Conservation (phyloP, 345 rosid genomes). For the Angophora floribunda region DNA sequence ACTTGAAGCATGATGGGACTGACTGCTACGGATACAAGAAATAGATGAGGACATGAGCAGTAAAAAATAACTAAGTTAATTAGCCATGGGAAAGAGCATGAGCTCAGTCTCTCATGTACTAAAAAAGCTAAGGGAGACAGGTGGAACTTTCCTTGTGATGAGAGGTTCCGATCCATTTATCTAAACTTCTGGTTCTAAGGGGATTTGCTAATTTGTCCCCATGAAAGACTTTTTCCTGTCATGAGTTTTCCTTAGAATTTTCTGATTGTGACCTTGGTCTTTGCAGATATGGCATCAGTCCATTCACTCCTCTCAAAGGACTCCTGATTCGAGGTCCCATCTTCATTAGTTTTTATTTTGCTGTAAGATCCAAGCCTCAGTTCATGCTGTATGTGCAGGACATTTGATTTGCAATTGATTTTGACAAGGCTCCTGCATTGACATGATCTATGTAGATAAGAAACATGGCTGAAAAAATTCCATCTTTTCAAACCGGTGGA, state of each 20-base stretch:
- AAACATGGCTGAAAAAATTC: slow-evolving; percentile 71
- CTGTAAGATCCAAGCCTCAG: slow-evolving; percentile 21
- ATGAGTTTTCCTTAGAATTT: background rate
- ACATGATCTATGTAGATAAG: slow-evolving; percentile 22
- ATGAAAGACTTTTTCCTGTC: background rate
- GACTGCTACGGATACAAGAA: background rate
- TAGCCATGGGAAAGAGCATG: background rate
- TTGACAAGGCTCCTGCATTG: background rate
- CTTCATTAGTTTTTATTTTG: slow-evolving; percentile 59
- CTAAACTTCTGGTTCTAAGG: background rate
- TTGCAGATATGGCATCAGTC: slow-evolving; percentile 52
- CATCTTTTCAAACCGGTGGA: slow-evolving; percentile 65
- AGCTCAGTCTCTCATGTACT: background rate
- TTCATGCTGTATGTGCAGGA: background rate
- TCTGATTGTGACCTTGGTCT: background rate
- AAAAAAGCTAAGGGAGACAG: background rate
- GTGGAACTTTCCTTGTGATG: background rate
- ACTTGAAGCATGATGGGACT: background rate
- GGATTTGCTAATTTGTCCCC: background rate
- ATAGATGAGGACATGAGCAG: background rate
- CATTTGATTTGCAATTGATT: background rate
- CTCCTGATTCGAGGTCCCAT: slow-evolving; percentile 58
- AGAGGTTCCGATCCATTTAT: background rate
- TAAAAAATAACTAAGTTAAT: background rate
- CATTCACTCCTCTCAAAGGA: slow-evolving; percentile 57